Percentiles rank a stretch among this genome's conserved stretches.
Evolutionary conservation across 768 basidiomycete species (phyloP).

Genomic region (Guyanaporus albipodus): DNA sequence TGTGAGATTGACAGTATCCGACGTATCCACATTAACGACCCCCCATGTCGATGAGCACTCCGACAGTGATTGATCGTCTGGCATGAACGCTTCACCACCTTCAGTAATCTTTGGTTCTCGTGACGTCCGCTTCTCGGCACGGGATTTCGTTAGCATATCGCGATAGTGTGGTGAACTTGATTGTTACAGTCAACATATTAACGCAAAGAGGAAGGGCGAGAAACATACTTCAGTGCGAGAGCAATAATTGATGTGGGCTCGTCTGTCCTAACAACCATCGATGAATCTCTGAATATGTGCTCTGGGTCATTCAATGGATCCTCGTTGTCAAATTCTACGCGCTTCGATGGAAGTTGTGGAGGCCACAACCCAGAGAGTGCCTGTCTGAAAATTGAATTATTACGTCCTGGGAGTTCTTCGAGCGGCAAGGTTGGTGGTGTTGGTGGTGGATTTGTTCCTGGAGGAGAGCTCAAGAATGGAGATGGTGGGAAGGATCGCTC

Average conservation of each 20-base stretch:
- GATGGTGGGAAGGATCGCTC: conserved; percentile 47
- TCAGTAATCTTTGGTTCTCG: conserved; percentile 55
- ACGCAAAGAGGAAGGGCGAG: background rate
- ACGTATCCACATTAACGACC: conserved; percentile 77
- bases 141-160: conserved; percentile 72
- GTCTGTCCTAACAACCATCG: conserved; percentile 92
- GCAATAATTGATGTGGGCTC: conserved; percentile 99
- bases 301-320: conserved; percentile 77
- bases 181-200: conserved; percentile 2
- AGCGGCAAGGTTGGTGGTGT: conserved; percentile 51
- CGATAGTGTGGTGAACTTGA: conserved; percentile 76
- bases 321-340: conserved; percentile 57
- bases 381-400: conserved; percentile 79
- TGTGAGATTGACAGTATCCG: conserved; percentile 63
- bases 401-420: conserved; percentile 48
- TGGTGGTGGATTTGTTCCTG: conserved; percentile 34
- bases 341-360: conserved; percentile 45
- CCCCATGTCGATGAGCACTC: conserved; percentile 92
- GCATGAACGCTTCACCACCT: conserved; percentile 85
- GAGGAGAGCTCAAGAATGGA: conserved; percentile 43
- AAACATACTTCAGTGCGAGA: conserved; percentile 76
- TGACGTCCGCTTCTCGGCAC: conserved; percentile 70
- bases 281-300: conserved; percentile 91
- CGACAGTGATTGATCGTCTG: conserved; percentile 76
- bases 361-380: conserved; percentile 64